Evolutionary conservation across 805 yeast species (phyloP), one percentile per base, ranked within the genome.

Genomic region (Candida nanaspora): DNA sequence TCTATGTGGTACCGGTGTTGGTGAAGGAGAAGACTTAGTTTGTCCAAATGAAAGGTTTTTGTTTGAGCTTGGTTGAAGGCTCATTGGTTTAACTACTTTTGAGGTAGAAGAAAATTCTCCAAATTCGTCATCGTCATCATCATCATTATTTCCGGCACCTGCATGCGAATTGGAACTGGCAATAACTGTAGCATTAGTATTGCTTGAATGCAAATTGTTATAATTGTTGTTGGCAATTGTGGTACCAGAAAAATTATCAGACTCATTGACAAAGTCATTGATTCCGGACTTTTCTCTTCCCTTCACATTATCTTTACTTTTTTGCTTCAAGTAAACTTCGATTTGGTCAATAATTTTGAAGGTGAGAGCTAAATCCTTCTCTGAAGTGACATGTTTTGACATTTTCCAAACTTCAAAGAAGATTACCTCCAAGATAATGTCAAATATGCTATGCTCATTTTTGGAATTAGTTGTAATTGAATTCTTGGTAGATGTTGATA

Each of bases 351-450:
- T 30, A 19, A 44, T 42, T 8, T 35, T 36, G 28, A 57, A 55
- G 7, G 48, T 41, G 6, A 25, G 38, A 23, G 48, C 46, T 27
- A 60, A 40, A 40, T 59, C 66, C 3, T 35, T 27, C 16, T 41
- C 43, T 16, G 45, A 46, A 11, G 47, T 40, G 20, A 59, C 48
- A 43, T 43, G 55, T 35, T 48, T 50, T 16, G 52, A 42, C 22
- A 63, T 43, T 27, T 56, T 62, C 68, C 68, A 63, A 9, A 62
- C 41, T 40, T 62, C 56, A 43, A 63, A 62, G 35, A 57, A 62
- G 1, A 63, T 37, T 13, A 55, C 52, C 32, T 57, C 57, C 38
- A 53, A 40, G 7, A 61, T 55, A 37, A 62, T 50, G 37, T 59
- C 65, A 40, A 47, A 34, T 2, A 55, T 41, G n/a, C 47, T 51